Evolutionary conservation across 2,329 filamentous ascomycete species (phyloP).

Genomic region (Arachnopeziza araneosa): DNA sequence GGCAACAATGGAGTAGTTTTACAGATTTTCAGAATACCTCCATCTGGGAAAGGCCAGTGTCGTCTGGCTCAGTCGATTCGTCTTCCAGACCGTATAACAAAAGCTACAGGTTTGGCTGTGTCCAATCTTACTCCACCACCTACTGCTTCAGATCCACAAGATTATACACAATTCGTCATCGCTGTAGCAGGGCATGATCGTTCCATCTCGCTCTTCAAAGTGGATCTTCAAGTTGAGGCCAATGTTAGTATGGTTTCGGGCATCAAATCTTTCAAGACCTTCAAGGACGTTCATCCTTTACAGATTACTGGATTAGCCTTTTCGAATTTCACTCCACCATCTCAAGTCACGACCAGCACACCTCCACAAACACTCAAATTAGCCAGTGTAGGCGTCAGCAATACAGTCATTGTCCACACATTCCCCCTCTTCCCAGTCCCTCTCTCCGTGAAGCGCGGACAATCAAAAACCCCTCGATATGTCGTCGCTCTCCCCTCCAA

Average conservation of each 20-base stretch:
- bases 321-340: constrained; percentile 36
- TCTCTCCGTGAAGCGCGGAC: constrained; percentile 23
- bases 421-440: constrained; percentile 30
- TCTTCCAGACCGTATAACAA: constrained; percentile 63
- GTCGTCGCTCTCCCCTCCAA: constrained; percentile 27
- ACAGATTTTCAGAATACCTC: constrained; percentile 44
- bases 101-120: constrained; percentile 73
- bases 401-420: constrained; percentile 32
- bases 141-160: constrained; percentile 43
- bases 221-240: constrained; percentile 57
- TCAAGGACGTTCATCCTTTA: constrained; percentile 49
- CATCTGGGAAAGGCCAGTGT: constrained; percentile 33
- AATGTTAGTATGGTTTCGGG: constrained; percentile 46
- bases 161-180: constrained; percentile 70
- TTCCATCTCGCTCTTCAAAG: constrained; percentile 70
- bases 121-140: constrained; percentile 57
- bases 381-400: constrained; percentile 30
- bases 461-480: constrained; percentile 28
- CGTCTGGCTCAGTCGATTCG: constrained; percentile 47
- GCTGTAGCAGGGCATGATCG: constrained; percentile 77
- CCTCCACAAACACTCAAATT: constrained; percentile 28
- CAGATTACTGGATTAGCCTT: constrained; percentile 56
- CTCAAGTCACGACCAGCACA: constrained; percentile 23
- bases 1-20: constrained; percentile 52
- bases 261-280: constrained; percentile 46